These are phyloP conservation scores for Hydnomerulius pinastri DNA, from an alignment of 768 basidiomycete species.

Conservation along the genomic window DNA sequence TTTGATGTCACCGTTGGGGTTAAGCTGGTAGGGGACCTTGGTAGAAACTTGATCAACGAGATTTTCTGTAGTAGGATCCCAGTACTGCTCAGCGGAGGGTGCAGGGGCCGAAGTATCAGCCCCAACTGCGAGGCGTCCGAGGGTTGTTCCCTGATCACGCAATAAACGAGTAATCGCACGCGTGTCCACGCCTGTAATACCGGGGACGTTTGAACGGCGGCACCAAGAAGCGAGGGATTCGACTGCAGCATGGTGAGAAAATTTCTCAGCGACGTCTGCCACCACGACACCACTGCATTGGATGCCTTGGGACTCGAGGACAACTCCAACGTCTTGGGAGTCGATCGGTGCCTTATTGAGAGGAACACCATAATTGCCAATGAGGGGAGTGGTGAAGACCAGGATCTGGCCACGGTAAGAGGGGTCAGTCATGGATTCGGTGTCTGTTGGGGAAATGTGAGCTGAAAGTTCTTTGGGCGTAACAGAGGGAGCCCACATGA, in stretches of 20 bases:
- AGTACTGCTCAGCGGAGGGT: constrained; percentile 74
- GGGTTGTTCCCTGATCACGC: constrained; percentile 96
- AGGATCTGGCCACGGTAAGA: constrained; percentile 98
- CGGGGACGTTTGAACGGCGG: constrained; percentile 84
- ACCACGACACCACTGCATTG: constrained; percentile 94
- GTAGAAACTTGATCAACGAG: constrained; percentile 94
- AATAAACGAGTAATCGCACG: constrained; percentile 92
- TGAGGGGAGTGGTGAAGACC: constrained; percentile 97
- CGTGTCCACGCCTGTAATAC: constrained; percentile 96
- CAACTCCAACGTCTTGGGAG: constrained; percentile 77
- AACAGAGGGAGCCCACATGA: constrained; percentile 65
- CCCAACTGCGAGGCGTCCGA: constrained; percentile 88
- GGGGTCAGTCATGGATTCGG: constrained; percentile 99
- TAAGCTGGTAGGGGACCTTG: constrained; percentile 78
- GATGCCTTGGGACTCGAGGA: constrained; percentile 86
- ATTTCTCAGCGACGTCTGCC: constrained; percentile 91
- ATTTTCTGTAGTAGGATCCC: constrained; percentile 92
- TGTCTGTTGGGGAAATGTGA: too few species aligned
- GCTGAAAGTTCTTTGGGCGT: constrained; percentile 6
- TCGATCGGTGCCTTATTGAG: constrained; percentile 72
- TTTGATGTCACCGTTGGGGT: constrained; percentile 83
- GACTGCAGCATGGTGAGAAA: constrained; percentile 91
- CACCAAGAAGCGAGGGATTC: constrained; percentile 96
- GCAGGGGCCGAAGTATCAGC: constrained; percentile 59
- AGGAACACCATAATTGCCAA: constrained; percentile 98